These are phyloP conservation scores for Starmerella bombicola DNA, from an alignment of 805 yeast genomes.

Conservation along the genomic window DNA sequence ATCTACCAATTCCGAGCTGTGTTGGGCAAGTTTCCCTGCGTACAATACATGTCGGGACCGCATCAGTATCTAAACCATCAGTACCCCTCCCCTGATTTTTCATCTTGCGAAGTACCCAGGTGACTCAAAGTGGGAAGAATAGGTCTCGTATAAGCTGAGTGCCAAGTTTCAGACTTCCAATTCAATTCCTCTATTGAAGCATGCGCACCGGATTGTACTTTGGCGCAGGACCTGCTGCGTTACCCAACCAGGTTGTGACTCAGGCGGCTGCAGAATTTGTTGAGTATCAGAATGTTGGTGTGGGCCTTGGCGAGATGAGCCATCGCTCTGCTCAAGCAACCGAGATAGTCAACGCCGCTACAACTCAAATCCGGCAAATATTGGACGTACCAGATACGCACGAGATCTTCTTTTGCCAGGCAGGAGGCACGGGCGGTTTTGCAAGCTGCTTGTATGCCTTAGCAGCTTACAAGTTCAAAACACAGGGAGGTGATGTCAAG, in stretches of 20 bases:
- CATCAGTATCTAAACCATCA: too few species aligned
- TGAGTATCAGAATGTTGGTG: slow-evolving; percentile 52
- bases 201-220: slow-evolving; percentile 40
- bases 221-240: slow-evolving; percentile 97
- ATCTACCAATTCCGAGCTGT: too few species aligned
- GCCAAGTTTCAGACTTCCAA: too few species aligned
- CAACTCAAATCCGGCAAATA: slow-evolving; percentile 49
- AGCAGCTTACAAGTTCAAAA: slow-evolving; percentile 61
- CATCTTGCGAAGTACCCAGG: too few species aligned
- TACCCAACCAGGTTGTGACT: slow-evolving; percentile 73
- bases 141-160: too few species aligned
- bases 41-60: too few species aligned
- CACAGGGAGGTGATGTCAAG: slow-evolving; percentile 46
- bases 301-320: slow-evolving; percentile 92
- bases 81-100: too few species aligned
- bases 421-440: slow-evolving; percentile 96
- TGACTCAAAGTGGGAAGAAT: too few species aligned
- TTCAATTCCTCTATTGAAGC: too few species aligned
- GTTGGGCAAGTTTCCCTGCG: too few species aligned
- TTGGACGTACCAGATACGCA: slow-evolving; percentile 78
- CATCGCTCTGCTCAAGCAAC: slow-evolving; percentile 83
- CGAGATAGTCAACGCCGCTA: slow-evolving; percentile 64
- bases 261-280: slow-evolving; percentile 78
- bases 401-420: slow-evolving; percentile 90
- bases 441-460: slow-evolving; percentile 75